A percentile compares a stretch with the other conserved stretches of the same genome.
Evolutionary conservation across 305 asterid genomes (phyloP).

Genomic region (Fraxinus xanthoxyloides): DNA sequence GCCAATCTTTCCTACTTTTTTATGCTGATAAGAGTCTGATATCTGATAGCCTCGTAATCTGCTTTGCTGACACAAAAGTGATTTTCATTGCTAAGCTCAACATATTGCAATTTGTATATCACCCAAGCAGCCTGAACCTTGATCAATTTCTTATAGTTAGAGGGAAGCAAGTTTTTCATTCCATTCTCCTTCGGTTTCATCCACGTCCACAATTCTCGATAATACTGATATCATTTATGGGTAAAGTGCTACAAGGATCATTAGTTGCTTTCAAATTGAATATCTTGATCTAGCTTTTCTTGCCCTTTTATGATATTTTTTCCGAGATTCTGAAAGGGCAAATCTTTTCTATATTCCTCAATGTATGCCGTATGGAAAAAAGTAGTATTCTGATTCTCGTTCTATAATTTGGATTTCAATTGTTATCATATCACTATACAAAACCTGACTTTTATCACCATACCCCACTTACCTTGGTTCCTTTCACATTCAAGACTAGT

Average conservation of each 20-base stretch:
- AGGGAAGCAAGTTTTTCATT: not conserved
- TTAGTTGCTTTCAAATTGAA: not conserved
- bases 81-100: not conserved
- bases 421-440: conserved; percentile 10
- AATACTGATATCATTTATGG: not conserved
- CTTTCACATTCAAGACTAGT: not conserved
- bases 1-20: not conserved
- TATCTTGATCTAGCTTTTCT: not conserved
- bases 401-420: conserved; percentile 20
- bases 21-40: not conserved
- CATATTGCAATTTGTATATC: not conserved
- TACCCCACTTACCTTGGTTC: not conserved
- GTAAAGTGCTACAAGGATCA: not conserved
- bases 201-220: too few relatives aligned
- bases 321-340: conserved; percentile 4
- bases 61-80: not conserved
- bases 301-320: not conserved
- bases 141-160: not conserved
- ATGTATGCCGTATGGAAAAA: conserved; percentile 16
- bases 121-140: not conserved
- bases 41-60: not conserved
- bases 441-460: conserved; percentile 8
- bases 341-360: conserved; percentile 31
- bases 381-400: conserved; percentile 39
- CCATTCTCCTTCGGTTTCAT: not conserved